A percentile compares a stretch with the other conserved stretches of the same genome.
Evolutionary conservation across 805 yeast genomes (phyloP).

Genomic region (Candida odintsovae): DNA sequence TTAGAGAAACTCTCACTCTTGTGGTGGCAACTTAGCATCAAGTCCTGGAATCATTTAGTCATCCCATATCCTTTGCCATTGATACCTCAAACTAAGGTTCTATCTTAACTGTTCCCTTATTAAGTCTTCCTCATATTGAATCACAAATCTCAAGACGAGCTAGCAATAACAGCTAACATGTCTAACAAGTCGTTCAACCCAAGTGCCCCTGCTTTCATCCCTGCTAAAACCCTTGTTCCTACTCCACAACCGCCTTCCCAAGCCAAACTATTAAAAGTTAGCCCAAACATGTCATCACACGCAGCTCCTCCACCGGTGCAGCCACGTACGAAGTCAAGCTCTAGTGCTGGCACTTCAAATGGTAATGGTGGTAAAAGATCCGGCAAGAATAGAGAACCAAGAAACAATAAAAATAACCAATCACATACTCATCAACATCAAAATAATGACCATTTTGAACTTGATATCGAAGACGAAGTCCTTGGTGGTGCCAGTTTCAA

Average conservation of each 20-base stretch:
- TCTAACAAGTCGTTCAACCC: conserved; percentile 15
- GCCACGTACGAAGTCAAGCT: background rate
- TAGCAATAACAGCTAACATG: conserved; percentile 6
- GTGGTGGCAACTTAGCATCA: background rate
- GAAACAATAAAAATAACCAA: background rate
- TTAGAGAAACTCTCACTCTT: too few relatives aligned
- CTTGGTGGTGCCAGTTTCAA: conserved; percentile 24
- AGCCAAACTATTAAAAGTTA: conserved; percentile 2
- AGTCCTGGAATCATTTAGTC: background rate
- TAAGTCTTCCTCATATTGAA: background rate
- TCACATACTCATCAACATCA: background rate
- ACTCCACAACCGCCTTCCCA: background rate
- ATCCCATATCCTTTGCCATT: background rate
- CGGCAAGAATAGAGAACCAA: conserved; percentile 8
- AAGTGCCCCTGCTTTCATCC: conserved; percentile 15
- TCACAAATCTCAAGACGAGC: background rate
- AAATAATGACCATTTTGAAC: conserved; percentile 20
- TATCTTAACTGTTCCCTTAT: too few relatives aligned
- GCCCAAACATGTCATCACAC: conserved; percentile 15
- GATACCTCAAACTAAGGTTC: background rate
- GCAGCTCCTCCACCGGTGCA: conserved; percentile 13
- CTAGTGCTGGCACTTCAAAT: background rate
- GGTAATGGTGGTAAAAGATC: background rate
- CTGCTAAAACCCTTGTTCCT: conserved; percentile 3
- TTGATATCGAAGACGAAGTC: conserved; percentile 31